A percentile compares a stretch with the other conserved stretches of the same genome.
Evolutionary conservation across 192 early-diverging fungal species (phyloP).

Genomic region (Glomus cerebriforme): DNA sequence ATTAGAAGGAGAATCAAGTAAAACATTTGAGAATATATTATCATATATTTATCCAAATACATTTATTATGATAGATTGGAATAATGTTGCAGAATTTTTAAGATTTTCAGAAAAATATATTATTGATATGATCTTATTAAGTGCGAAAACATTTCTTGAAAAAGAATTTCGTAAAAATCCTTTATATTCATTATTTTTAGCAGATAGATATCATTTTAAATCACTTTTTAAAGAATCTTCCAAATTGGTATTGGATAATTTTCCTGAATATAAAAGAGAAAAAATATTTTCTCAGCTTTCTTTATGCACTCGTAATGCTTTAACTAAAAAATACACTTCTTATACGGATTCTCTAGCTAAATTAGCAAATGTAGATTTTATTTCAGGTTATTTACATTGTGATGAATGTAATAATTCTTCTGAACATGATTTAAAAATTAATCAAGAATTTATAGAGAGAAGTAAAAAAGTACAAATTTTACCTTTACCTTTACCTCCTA

Average conservation of each 20-base stretch:
- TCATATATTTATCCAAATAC: slow-evolving; percentile 7
- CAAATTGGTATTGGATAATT: slow-evolving; percentile 17
- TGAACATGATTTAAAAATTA: slow-evolving; percentile 8
- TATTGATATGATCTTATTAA: background rate
- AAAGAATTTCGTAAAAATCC: slow-evolving; percentile 15
- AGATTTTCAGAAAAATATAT: slow-evolving; percentile 22
- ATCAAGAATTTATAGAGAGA: slow-evolving; percentile 2
- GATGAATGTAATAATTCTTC: background rate
- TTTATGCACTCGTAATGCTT: background rate
- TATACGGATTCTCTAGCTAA: background rate
- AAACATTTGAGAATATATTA: slow-evolving; percentile 5
- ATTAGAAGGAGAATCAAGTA: background rate
- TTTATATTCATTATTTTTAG: slow-evolving; percentile 10
- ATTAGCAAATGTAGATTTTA: slow-evolving; percentile 13
- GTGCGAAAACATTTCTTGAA: background rate
- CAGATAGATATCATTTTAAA: slow-evolving; percentile 10
- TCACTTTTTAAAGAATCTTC: slow-evolving; percentile 19
- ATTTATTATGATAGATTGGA: background rate
- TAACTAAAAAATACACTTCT: background rate
- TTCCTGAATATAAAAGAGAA: slow-evolving; percentile 10
- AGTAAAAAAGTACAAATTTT: slow-evolving; percentile 9
- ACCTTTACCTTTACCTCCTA: background rate
- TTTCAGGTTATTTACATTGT: slow-evolving; percentile 15
- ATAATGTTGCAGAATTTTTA: slow-evolving; percentile 14
- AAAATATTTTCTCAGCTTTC: background rate